Conservation (phyloP, 495 filamentous ascomycete genomes). For the Penicillium psychrofluorescens region DNA sequence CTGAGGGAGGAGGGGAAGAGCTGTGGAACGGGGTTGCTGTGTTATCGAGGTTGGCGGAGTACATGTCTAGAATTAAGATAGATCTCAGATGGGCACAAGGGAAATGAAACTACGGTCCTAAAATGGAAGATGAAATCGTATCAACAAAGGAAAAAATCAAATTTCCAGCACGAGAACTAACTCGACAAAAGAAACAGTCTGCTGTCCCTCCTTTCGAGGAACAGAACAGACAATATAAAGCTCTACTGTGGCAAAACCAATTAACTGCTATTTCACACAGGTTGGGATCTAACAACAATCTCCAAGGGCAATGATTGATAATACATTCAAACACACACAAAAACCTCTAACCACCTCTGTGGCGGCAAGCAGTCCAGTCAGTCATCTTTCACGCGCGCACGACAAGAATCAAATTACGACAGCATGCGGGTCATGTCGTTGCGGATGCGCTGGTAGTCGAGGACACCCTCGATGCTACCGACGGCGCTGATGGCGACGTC, state of each 20-base stretch:
- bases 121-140: background rate
- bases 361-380: background rate
- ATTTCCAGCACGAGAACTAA: too few species aligned
- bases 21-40: slow-evolving; percentile 19
- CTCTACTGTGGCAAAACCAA: slow-evolving; percentile 27
- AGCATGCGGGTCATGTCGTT: slow-evolving; percentile 84
- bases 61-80: slow-evolving; percentile 1
- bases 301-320: slow-evolving; percentile 28
- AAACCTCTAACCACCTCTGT: background rate
- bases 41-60: slow-evolving; percentile 4
- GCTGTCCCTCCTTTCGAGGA: slow-evolving; percentile 13
- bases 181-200: slow-evolving; percentile 1
- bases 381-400: slow-evolving; percentile 18
- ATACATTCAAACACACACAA: slow-evolving; percentile 25
- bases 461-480: slow-evolving; percentile 80
- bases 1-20: slow-evolving; percentile 3
- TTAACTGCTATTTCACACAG: slow-evolving; percentile 32
- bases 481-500: slow-evolving; percentile 90
- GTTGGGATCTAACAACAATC: slow-evolving; percentile 23
- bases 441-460: slow-evolving; percentile 86
- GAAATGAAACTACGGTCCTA: too few species aligned
- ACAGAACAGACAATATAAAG: slow-evolving; percentile 20
- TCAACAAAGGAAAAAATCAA: slow-evolving; percentile 14
- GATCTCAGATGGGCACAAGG: too few species aligned
- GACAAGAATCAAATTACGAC: slow-evolving; percentile 21